Base-by-base conservation (phyloP, 306 rosid genomes). In the Astragalus membranaceus region DNA sequence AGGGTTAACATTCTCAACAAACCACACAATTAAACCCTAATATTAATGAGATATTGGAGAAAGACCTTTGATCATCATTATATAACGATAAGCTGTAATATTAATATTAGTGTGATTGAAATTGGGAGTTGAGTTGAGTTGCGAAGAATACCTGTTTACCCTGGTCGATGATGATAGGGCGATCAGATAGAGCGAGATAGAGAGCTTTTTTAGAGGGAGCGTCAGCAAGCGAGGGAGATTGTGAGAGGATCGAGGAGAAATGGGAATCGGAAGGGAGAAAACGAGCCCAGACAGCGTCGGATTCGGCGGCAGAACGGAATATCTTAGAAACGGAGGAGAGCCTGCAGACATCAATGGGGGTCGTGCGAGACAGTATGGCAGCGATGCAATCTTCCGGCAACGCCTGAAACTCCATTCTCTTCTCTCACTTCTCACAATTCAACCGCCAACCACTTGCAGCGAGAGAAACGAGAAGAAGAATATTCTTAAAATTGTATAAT, bases 331-430 rank as follows among this genome's bases (percentile, higher is more conserved):
- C 15, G 4, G 66, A 12, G 26, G 82, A 47, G 70, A 72, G 11
- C 4, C 64, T 72, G 15, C 20, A 5, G 0, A 20, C 70, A 23
- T 78, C 82, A 0, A 7, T 1, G 1, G 82, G 82, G 37, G 70
- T 72, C 2, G 78, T 64, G 8, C 6, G 9, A 0, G 58, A 72
- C 1, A 72, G 17, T 57, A 78, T 72, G 14, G 5, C 2, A 2
- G 70, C 51, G 1, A 78, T 57, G 74, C 78, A 65, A 4, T 26
- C 78, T 49, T 72, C 82, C 0, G 82, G 64, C 35, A 72, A 52
- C 0, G 44, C 50, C 3, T 69, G 7, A 13, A 54, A n/a, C 14
- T 8, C 69, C 69, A 64, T 64, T n/a, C 11, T 64, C 1, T n/a
- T 26, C 23, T 7, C 4, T 12, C 54, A 46, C 50, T 46, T 46